Base-by-base conservation (phyloP, 179 eudicot genomes). In the Drosera spatulata region DNA sequence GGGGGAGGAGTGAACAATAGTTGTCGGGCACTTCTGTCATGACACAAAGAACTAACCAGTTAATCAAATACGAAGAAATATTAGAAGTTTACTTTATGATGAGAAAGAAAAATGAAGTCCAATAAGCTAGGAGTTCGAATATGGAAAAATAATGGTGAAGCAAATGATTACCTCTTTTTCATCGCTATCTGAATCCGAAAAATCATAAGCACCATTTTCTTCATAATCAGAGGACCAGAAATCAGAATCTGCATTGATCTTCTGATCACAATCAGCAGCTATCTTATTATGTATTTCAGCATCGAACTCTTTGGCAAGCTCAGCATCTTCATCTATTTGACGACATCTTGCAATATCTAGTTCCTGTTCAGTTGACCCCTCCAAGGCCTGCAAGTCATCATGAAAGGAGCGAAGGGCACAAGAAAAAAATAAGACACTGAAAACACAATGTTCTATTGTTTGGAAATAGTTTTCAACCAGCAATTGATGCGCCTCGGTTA, bases 161-260 rank as follows among this genome's bases (percentile, higher is more conserved):
- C 37, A 43, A 15, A 53, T 3, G 42, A 59, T 41, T 69, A 78
- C 82, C 80, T 77, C 84, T 68, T 53, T 60, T 43, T 63, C 83
- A 69, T 73, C 82, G 64, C 75, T 66, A 59, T 82, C 95, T 51
- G 78, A 70, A 64, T 84, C 95, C 7, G 91, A 89, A 43, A 80
- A 64, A 52, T 75, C 85, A 58, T 80, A 75, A 4, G 53, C 66
- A 64, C 72, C 40, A 57, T 59, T 79, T 68, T 86, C 88, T 8
- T 82, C 73, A 60, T 82, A 78, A 49, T 77, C 96, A 2, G 95
- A 86, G 70, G 91, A 82, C 76, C 70, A 66, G 41, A 45, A 63
- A 73, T 80, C 86, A 60, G 83, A 75, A 80, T 77, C 69, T 4
- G 53, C 50, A n/a, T 70, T 78, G 12, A 38, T 14, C 50, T 77